These are phyloP conservation scores for Pseudogymnoascus sp. DNA, from an alignment of 2,329 filamentous ascomycete species.

Conservation along the genomic window DNA sequence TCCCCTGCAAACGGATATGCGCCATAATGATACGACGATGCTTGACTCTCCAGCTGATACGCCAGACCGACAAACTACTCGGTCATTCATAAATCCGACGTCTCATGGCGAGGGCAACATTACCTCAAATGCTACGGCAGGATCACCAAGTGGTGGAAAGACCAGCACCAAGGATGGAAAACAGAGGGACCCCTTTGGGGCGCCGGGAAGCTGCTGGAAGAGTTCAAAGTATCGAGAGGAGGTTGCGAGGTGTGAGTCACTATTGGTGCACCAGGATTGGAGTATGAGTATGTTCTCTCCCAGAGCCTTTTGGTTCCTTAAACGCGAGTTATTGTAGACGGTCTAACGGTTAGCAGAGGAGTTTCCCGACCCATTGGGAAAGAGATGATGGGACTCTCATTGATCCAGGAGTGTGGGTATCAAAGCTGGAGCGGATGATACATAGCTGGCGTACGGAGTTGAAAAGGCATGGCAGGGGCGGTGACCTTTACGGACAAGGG, in stretches of 20 bases:
- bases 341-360: background rate
- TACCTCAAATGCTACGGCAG: background rate
- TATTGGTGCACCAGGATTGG: constrained; percentile 44
- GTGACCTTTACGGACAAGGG: background rate
- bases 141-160: constrained; percentile 12
- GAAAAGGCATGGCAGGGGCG: background rate
- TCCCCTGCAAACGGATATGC: background rate
- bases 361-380: background rate
- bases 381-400: background rate
- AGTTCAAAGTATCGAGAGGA: constrained; percentile 51
- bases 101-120: background rate
- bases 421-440: background rate
- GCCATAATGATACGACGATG: constrained; percentile 7
- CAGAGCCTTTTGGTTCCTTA: background rate
- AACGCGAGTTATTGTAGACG: background rate
- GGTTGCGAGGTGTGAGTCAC: constrained; percentile 39
- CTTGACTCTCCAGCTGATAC: constrained; percentile 6
- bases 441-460: background rate
- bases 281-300: constrained; percentile 33
- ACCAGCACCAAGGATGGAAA: constrained; percentile 13
- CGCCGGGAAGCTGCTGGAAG: constrained; percentile 44
- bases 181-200: constrained; percentile 27
- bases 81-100: background rate
- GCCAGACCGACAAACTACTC: background rate
- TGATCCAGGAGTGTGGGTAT: background rate